These are phyloP conservation scores for Carex scoparia DNA, from an alignment of 176 grass and related monocot genomes.

Conservation along the genomic window DNA sequence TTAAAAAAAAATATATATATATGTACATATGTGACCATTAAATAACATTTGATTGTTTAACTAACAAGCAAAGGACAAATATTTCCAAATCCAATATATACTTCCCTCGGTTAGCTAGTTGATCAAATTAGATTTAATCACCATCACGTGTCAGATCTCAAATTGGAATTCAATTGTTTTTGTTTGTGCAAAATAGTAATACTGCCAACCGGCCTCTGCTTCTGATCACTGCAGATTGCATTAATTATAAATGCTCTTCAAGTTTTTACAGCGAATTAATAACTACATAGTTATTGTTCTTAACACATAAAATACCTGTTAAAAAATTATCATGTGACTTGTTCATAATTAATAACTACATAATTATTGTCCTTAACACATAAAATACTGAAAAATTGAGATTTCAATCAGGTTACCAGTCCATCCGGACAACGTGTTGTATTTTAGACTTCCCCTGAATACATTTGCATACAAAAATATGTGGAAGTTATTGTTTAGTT, in stretches of 20 bases:
- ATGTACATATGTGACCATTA: not conserved
- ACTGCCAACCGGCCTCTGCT: not conserved
- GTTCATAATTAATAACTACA: not conserved
- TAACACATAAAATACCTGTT: not conserved
- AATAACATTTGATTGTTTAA: slow-evolving; percentile 4
- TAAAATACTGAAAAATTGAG: not conserved
- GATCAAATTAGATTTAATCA: not conserved
- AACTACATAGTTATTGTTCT: not conserved
- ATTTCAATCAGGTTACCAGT: no score
- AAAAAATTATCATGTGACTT: no score
- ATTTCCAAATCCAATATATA: not conserved
- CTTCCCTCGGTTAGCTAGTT: not conserved
- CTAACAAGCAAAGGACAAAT: not conserved
- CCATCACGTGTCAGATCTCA: not conserved
- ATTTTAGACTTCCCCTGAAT: no score
- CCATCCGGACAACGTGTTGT: no score
- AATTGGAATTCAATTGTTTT: not conserved
- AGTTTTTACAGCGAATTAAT: not conserved
- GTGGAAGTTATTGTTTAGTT: no score
- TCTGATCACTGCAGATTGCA: no score
- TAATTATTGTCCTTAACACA: not conserved
- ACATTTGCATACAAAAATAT: no score
- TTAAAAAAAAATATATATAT: not conserved
- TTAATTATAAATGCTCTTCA: no score
- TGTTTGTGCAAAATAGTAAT: not conserved